Evolutionary conservation across 2,329 filamentous ascomycete species (phyloP), one percentile per base, ranked within the genome.

Genomic region (Pseudogymnoascus sp.): DNA sequence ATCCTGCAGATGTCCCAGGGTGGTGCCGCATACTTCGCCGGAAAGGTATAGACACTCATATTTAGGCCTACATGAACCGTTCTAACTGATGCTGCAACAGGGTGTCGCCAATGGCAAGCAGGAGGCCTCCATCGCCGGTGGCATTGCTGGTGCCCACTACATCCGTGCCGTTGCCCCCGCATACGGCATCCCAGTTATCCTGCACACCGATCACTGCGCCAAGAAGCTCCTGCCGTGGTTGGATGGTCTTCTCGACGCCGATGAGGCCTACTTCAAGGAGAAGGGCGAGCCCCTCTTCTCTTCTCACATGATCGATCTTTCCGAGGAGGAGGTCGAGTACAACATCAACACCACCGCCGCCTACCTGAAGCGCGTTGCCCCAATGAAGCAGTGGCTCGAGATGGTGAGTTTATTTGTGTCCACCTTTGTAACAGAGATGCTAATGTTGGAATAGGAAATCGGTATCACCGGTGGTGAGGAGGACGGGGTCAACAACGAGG

Each of bases 221-320:
- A 97, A 97, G 89, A 97, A 97, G 87, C 90, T 97, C 63, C 87
- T 97, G 62, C 94, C 94, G 65, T 97, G 93, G 93, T 81, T 97
- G 74, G 92, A 97, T 73, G 92, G 92, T 75, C 92, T 97, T 87
- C 78, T 97, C 70, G 91, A 94, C 66, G 93, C 87, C 70, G 94
- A 97, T 73, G 94, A 97, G 85, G 82, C 80, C 64, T 93, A 92
- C 82, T 97, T 96, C 88, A 95, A 97, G 87, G 76, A 85, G 74
- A 85, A 93, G 75, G 89, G 89, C 78, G 89, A 92, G 77, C 93
- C 94, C 67, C 88, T 97, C 65, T 97, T 95, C 86, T 91, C 87
- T 74, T 90, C 85, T 70, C 94, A 99, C 87, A 99, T 99, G 94
- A 96, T 97, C 73, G 94, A 99, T 78, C 80, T 97, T 71, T 94